A percentile compares a stretch with the other conserved stretches of the same genome.
These are phyloP conservation scores for Fusarium fracticaudum DNA, from an alignment of 2,329 filamentous ascomycete genomes.

Conservation along the genomic window DNA sequence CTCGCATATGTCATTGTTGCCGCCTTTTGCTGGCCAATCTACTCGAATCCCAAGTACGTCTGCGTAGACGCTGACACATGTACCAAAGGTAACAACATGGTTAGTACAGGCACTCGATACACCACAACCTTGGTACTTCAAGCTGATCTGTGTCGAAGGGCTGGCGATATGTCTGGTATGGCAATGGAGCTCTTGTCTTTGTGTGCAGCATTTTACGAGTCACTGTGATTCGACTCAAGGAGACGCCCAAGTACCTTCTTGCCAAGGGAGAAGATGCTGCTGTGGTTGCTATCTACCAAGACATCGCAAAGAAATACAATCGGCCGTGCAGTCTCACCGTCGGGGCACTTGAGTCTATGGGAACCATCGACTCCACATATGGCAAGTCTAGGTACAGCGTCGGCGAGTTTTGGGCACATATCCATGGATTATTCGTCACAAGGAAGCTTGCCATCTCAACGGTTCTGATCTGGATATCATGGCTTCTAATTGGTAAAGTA, in stretches of 20 bases:
- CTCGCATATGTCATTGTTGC: not conserved
- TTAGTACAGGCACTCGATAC: not conserved
- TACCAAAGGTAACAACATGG: not conserved
- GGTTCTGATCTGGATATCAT: not conserved
- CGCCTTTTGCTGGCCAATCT: not conserved
- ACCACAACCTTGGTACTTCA: accelerated
- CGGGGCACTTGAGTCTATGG: not conserved
- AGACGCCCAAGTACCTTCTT: not conserved
- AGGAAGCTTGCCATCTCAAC: not conserved
- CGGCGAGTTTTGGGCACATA: not conserved
- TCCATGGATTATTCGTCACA: not conserved
- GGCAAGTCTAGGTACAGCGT: not conserved
- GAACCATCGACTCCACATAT: not conserved
- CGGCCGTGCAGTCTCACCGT: not conserved
- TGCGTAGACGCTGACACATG: not conserved
- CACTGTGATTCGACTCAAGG: not conserved
- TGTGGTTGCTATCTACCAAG: not conserved
- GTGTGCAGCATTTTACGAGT: not conserved
- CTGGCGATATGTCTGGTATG: not conserved
- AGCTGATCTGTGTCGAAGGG: not conserved
- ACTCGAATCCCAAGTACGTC: not conserved
- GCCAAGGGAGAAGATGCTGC: not conserved
- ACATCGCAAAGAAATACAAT: not conserved
- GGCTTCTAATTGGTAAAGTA: not conserved
- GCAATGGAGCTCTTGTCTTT: not conserved